These are phyloP conservation scores for Physcomitrium patens DNA, from an alignment of 225 moss, liverwort and hornwort genomes.

Conservation along the genomic window DNA sequence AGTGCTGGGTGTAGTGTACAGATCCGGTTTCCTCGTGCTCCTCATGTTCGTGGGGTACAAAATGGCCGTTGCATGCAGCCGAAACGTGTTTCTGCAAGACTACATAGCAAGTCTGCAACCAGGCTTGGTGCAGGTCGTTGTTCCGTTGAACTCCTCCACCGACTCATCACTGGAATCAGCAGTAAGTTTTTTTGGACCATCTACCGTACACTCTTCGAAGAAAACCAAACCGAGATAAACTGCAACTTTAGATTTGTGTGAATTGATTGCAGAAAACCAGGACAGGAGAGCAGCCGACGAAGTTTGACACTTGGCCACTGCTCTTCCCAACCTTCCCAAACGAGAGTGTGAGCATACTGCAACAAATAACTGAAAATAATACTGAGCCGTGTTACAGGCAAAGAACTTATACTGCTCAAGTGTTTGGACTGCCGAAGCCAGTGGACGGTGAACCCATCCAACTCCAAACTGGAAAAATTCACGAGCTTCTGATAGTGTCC, in stretches of 20 bases:
- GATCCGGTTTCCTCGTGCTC: constrained; percentile 32
- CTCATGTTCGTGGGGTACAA: constrained; percentile 49
- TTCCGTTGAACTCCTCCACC: neutral
- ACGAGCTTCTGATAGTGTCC: constrained; percentile 56
- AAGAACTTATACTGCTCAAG: constrained; percentile 43
- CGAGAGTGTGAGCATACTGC: constrained; percentile 48
- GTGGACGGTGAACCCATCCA: constrained; percentile 39
- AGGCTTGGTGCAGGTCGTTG: constrained; percentile 1
- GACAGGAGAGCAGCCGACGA: constrained; percentile 1
- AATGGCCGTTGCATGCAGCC: constrained; percentile 36
- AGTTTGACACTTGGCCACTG: constrained; percentile 39
- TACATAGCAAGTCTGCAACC: constrained; percentile 52
- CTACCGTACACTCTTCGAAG: neutral
- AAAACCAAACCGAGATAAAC: neutral
- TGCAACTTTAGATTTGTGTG: neutral
- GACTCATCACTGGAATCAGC: constrained; percentile 21
- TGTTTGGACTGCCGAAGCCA: constrained; percentile 55
- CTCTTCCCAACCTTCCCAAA: constrained; percentile 54
- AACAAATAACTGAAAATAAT: constrained; percentile 48
- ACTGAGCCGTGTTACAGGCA: constrained; percentile 52
- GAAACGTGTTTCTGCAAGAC: constrained; percentile 46
- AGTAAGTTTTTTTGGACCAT: constrained; percentile 9
- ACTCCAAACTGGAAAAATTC: constrained; percentile 38
- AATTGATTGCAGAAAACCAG: constrained; percentile 32
- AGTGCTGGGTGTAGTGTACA: constrained; percentile 25